A percentile compares a stretch with the other conserved stretches of the same genome.
phyloP scores from a whole-genome alignment of 2,329 filamentous ascomycete genomes.

The Neofusicoccum sp. region DNA sequence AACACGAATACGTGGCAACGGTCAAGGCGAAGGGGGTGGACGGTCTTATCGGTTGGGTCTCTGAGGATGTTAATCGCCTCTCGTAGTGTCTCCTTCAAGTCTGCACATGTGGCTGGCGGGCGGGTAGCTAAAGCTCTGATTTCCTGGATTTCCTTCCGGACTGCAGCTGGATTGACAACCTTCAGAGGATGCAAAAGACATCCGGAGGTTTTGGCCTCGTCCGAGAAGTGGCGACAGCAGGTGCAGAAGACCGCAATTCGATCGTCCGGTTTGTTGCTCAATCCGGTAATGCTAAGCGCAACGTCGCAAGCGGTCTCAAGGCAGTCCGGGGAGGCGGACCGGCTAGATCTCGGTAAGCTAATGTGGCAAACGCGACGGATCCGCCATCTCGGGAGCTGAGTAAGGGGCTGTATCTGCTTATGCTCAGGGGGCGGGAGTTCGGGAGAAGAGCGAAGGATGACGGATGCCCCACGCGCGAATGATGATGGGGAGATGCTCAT shows the following conservation, averaged over 20 bases:
- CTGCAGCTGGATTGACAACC: not conserved
- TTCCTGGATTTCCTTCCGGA: constrained; percentile 17
- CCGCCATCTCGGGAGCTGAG: not conserved
- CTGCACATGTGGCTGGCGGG: not conserved
- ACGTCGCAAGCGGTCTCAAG: constrained; percentile 22
- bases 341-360: constrained; percentile 16
- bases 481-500: not conserved
- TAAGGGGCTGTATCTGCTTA: too few species aligned
- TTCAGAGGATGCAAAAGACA: constrained; percentile 22
- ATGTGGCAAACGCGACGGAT: not conserved
- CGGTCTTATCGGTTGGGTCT: not conserved
- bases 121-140: constrained; percentile 17
- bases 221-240: constrained; percentile 19
- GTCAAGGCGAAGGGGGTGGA: constrained; percentile 15
- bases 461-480: not conserved
- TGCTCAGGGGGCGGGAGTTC: too few species aligned
- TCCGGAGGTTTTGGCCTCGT: constrained; percentile 8
- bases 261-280: constrained; percentile 19
- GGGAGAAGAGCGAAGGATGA: too few species aligned
- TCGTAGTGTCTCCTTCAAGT: constrained; percentile 20
- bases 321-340: constrained; percentile 20
- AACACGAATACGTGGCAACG: constrained; percentile 24
- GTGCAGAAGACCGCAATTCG: constrained; percentile 25
- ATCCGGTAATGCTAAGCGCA: constrained; percentile 11
- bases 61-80: constrained; percentile 19